Base-by-base conservation (phyloP, 78 protist species). In the Dictyostelium capitatum region DNA sequence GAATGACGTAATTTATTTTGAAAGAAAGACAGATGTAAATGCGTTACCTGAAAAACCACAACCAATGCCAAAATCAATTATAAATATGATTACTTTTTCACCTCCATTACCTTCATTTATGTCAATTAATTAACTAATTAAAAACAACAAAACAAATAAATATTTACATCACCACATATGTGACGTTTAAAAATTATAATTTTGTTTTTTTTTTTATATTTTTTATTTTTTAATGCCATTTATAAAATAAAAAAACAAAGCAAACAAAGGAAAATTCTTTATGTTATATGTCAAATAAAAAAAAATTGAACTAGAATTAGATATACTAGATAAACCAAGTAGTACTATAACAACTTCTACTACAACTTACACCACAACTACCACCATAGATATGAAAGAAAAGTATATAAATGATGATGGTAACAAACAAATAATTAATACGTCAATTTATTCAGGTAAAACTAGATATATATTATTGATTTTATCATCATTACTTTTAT, bases 1-100 rank as follows among this genome's bases (percentile, higher is more conserved):
- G 30, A 87, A 87, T 56, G 85, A 87, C 11, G 67, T 87, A 19
- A 56, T 87, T 32, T 87, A 87, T 77, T 87, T 87, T 28, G 70
- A 70, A 56, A 77, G 65, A 50, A 87, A 50, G 28, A 50, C 74
- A 11, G 93, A 87, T 77, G 48, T 51, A 8, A 87, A 87, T 17
- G 10, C 79, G 23, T 30, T 87, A 48, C 65, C 19, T 17, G 46
- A 74, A 77, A 67, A 67, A 32, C 75, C 75, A 8, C 30, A 43
- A 28, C 93, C 93, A n/a, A 54, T 75, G 70, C 72, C 93, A 43
- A 87, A 37, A 37, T 32, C 28, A 32, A 75, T 77, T 28, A 37
- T 87, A 5, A 57, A 23, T 59, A 17, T 51, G 30, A 48, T 50
- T 20, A 37, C 43, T 25, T 87, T 77, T 64, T 32, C 37, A 20